Percentiles rank a stretch among this genome's conserved stretches.
phyloP scores from a whole-genome alignment of 768 basidiomycete genomes.

The Cystofilobasidium macerans region DNA sequence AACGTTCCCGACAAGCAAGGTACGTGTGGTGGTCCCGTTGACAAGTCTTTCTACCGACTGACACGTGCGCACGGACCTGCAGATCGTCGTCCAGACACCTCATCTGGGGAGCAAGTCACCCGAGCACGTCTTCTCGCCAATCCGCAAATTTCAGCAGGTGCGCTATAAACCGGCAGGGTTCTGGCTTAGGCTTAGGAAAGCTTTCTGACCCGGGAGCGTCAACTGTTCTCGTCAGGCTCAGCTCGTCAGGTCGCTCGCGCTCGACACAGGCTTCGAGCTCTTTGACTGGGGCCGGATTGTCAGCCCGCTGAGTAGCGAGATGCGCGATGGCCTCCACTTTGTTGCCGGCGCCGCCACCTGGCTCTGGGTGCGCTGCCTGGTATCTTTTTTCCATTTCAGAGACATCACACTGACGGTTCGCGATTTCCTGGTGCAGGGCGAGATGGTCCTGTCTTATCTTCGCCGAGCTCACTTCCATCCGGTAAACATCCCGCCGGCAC shows the following conservation, averaged over 20 bases:
- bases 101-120: conserved; percentile 14
- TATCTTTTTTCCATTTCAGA: neutral
- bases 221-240: no score
- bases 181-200: neutral
- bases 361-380: conserved; percentile 11
- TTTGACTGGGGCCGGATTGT: conserved; percentile 25
- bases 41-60: no score
- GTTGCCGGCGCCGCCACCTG: conserved; percentile 8
- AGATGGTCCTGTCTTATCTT: conserved; percentile 25
- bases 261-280: conserved; percentile 18
- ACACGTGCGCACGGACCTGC: neutral
- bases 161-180: no score
- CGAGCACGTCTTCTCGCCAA: conserved; percentile 15
- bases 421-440: conserved; percentile 8
- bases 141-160: conserved; percentile 25
- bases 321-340: conserved; percentile 21
- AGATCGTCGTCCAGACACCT: conserved; percentile 23
- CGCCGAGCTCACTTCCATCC: conserved; percentile 7
- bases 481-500: neutral
- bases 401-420: neutral
- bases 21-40: neutral
- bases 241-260: conserved; percentile 6
- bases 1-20: conserved; percentile 20
- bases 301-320: conserved; percentile 12
- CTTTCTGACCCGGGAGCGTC: no score